A percentile compares a stretch with the other conserved stretches of the same genome.
Evolutionary conservation across 2,329 filamentous ascomycete species (phyloP).

Genomic region (Fusarium continuum): DNA sequence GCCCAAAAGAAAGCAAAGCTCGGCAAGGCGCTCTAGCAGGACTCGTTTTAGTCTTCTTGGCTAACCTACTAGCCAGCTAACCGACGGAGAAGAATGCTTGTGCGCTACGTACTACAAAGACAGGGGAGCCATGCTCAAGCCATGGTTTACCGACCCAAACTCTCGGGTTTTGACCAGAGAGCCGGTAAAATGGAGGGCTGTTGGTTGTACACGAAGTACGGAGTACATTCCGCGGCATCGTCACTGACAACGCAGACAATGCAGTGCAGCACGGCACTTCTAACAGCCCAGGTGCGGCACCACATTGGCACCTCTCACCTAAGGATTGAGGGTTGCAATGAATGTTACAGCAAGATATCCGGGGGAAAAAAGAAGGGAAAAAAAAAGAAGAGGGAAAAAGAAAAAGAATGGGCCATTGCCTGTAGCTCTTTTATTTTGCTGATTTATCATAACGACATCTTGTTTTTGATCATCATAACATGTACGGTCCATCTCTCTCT

Average conservation of each 20-base stretch:
- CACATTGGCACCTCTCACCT: not conserved
- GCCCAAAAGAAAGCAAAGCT: not conserved
- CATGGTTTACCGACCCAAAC: slow-evolving; percentile 49
- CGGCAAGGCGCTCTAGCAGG: not conserved
- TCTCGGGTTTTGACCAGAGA: slow-evolving; percentile 48
- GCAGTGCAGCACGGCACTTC: not conserved
- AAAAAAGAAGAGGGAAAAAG: too few relatives aligned
- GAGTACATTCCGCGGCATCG: not conserved
- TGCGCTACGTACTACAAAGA: slow-evolving; percentile 31
- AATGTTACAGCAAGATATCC: not conserved
- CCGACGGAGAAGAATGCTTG: slow-evolving; percentile 1
- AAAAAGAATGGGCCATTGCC: not conserved
- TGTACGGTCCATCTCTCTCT: slow-evolving; percentile 10
- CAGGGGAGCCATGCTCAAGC: slow-evolving; percentile 46
- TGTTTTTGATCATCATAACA: slow-evolving; percentile 26
- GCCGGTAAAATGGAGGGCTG: slow-evolving; percentile 44
- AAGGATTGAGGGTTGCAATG: not conserved
- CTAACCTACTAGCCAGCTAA: not conserved
- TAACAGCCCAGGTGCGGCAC: not conserved
- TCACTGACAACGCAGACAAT: not conserved
- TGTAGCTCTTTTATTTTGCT: slow-evolving; percentile 6
- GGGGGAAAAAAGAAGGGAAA: too few relatives aligned
- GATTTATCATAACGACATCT: slow-evolving; percentile 14
- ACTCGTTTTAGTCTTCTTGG: not conserved
- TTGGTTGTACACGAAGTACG: slow-evolving; percentile 5